Base-by-base conservation (phyloP, 148 eudicot species). In the Rhododendron vialii region DNA sequence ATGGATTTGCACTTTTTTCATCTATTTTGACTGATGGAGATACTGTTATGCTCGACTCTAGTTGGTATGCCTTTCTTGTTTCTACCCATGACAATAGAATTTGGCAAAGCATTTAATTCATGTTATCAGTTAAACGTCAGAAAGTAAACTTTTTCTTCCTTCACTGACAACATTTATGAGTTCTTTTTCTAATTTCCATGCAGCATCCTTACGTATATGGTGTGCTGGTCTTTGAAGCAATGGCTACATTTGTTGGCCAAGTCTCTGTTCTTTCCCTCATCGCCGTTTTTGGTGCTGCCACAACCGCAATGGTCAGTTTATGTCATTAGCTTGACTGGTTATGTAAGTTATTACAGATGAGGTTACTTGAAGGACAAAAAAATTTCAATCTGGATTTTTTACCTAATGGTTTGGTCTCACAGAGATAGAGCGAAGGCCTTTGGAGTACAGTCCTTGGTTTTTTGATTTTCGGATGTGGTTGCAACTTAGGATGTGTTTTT, bases 11-110 rank as follows among this genome's bases (percentile, higher is more conserved):
- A 47, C 57, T 78, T 45, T 47, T 41, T 41, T 24, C 26, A 67
- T 45, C 48, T 74, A 61, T 88, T 82, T 71, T 28, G 22, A 75
- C 86, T 95, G 98, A 95, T 89, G 88, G 98, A 95, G 89, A 95
- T 97, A 98, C 88, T 97, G 24, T 94, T 97, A 85, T 97, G 99
- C 94, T 95, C 98, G 36, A 95, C 98, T 0, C 91, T 95, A 6
- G 98, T 96, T 8, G 99, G 99, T 30, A 85, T 96, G 93, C 99
- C 98, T n/a, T 93, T 96, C 94, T 89, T 96, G 92, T 90, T 96
- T 82, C 98, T 96, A 53, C 99, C 99, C 36, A 95, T 96, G 98
- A 96, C 98, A 0, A 96, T 98, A 84, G 99, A 96, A 84, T 65
- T 95, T 28, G 89, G 92, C 85, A 89, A 85, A 82, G 98, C 98